Evolutionary conservation across 2,329 filamentous ascomycete genomes (phyloP).

Genomic region (Apiospora kogelbergensis): DNA sequence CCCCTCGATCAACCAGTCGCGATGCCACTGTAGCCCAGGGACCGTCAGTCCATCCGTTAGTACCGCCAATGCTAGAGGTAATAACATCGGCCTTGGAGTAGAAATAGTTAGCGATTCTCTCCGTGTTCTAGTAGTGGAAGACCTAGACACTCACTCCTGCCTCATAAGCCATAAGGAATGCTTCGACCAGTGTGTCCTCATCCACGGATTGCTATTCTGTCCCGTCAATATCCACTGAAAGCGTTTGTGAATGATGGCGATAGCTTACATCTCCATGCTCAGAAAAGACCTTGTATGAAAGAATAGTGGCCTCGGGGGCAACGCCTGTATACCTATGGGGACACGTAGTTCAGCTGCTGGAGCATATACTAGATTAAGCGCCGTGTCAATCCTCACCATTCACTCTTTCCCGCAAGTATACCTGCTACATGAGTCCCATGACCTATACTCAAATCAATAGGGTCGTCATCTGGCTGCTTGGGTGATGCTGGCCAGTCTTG

Average conservation of each 20-base stretch:
- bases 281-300: constrained; percentile 24
- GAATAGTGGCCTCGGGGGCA: constrained; percentile 23
- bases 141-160: constrained; percentile 22
- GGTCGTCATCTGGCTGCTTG: constrained; percentile 17
- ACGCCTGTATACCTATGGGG: constrained; percentile 21
- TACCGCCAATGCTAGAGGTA: constrained; percentile 37
- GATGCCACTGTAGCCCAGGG: constrained; percentile 36
- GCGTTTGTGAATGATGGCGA: rapidly evolving
- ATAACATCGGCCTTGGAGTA: constrained; percentile 35
- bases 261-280: not conserved
- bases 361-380: too few relatives aligned
- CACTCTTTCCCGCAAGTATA: constrained; percentile 25
- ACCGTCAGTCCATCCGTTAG: constrained; percentile 33
- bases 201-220: constrained; percentile 14
- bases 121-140: too few relatives aligned
- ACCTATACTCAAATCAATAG: constrained; percentile 19
- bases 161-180: constrained; percentile 32
- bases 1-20: constrained; percentile 41
- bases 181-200: constrained; percentile 31
- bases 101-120: not conserved
- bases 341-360: not conserved
- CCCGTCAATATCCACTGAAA: not conserved
- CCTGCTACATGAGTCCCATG: constrained; percentile 28
- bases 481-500: constrained; percentile 8
- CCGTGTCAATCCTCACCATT: not conserved